phyloP scores from a whole-genome alignment of 208 protist genomes.

The Trypanosoma platydactyli region DNA sequence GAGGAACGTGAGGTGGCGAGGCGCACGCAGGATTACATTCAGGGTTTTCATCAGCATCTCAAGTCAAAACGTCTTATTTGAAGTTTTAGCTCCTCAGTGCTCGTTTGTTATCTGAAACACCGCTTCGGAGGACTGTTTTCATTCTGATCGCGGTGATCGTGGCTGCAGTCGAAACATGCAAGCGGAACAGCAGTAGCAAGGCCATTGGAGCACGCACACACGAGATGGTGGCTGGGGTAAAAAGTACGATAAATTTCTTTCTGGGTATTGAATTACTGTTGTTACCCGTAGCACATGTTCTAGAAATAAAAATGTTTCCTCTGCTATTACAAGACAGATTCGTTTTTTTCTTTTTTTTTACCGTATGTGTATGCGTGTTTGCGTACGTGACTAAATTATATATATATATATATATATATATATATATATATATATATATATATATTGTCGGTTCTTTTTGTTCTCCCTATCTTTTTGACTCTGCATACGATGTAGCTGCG shows the following conservation, averaged over 20 bases:
- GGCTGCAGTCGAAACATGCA: too few relatives aligned
- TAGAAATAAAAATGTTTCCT: too few relatives aligned
- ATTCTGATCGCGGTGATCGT: too few relatives aligned
- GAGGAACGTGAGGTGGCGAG: slow-evolving; percentile 86
- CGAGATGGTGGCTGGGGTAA: too few relatives aligned
- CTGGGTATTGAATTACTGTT: too few relatives aligned
- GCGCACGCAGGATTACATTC: slow-evolving; percentile 88
- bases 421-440: background rate
- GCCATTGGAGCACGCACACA: too few relatives aligned
- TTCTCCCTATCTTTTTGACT: slow-evolving; percentile 19
- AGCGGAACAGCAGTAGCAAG: too few relatives aligned
- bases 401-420: slow-evolving; percentile 8
- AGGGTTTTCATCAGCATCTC: slow-evolving; percentile 89
- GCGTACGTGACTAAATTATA: background rate
- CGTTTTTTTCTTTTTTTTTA: slow-evolving; percentile 13
- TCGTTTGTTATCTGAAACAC: background rate
- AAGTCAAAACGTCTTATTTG: slow-evolving; percentile 89
- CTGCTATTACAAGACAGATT: background rate
- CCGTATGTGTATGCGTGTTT: slow-evolving; percentile 1
- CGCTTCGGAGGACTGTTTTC: too few relatives aligned
- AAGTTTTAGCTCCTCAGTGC: slow-evolving; percentile 3
- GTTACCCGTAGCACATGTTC: too few relatives aligned
- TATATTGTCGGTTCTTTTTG: slow-evolving; percentile 17
- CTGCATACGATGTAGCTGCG: background rate
- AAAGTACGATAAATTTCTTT: too few relatives aligned